Conservation (phyloP, 768 basidiomycete species). For the Sarcodon sp. region DNA sequence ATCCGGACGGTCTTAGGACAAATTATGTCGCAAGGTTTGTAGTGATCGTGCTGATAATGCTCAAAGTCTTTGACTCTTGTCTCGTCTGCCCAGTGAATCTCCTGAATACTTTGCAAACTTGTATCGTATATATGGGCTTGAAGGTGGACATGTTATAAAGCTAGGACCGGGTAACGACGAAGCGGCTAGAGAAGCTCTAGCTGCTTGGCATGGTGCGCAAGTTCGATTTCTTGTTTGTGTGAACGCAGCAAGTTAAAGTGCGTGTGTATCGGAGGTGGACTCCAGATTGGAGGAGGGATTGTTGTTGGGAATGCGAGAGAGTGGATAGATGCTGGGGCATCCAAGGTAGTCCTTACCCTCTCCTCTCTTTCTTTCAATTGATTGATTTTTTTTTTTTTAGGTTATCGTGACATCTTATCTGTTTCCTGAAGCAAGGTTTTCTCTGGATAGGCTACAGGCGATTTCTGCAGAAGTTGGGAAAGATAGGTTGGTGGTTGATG, state of each 20-base stretch:
- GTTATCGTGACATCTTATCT: slow-evolving; percentile 95
- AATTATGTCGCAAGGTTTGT: slow-evolving; percentile 86
- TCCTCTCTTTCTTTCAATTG: slow-evolving; percentile 1
- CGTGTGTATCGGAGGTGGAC: slow-evolving; percentile 31
- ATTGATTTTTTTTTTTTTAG: too few relatives aligned
- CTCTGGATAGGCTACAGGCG: slow-evolving; percentile 49
- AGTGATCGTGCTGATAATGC: slow-evolving; percentile 3
- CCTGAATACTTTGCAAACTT: slow-evolving; percentile 70
- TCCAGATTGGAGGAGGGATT: slow-evolving; percentile 94
- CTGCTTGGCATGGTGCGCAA: slow-evolving; percentile 65
- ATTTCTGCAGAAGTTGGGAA: slow-evolving; percentile 58
- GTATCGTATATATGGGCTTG: slow-evolving; percentile 55
- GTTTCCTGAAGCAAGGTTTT: slow-evolving; percentile 78
- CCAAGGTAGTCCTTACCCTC: slow-evolving; percentile 45
- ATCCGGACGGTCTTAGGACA: slow-evolving; percentile 53
- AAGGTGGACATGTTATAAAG: slow-evolving; percentile 94
- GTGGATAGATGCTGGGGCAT: slow-evolving; percentile 85
- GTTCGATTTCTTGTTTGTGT: not conserved
- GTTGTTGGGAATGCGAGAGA: slow-evolving; percentile 62
- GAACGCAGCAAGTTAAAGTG: not conserved
- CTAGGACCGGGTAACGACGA: slow-evolving; percentile 82
- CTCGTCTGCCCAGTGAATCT: slow-evolving; percentile 39
- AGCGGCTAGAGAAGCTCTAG: slow-evolving; percentile 77
- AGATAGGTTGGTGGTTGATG: slow-evolving; percentile 86
- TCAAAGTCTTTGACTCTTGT: slow-evolving; percentile 4